These are phyloP conservation scores for Sutorius australiensis DNA, from an alignment of 768 basidiomycete species.

Conservation along the genomic window DNA sequence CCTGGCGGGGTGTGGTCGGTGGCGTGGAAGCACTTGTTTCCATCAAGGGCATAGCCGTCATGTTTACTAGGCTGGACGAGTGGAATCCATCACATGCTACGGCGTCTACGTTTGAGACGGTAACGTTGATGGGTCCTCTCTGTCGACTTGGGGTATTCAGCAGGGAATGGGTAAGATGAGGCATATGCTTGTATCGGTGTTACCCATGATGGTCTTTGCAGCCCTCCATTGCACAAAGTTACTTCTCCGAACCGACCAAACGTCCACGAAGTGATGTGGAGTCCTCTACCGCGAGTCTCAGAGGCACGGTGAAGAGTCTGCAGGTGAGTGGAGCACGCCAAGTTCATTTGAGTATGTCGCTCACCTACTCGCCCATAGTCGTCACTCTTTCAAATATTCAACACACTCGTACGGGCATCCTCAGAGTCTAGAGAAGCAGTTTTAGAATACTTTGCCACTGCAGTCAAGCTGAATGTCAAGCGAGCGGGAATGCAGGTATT, in stretches of 20 bases:
- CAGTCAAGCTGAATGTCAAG: slow-evolving; percentile 72
- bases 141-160: slow-evolving; percentile 82
- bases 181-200: not conserved
- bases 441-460: slow-evolving; percentile 74
- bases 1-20: slow-evolving; percentile 83
- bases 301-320: slow-evolving; percentile 80
- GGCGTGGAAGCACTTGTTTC: slow-evolving; percentile 79
- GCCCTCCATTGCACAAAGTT: slow-evolving; percentile 73
- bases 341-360: not conserved
- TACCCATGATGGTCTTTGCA: slow-evolving; percentile 28
- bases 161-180: slow-evolving; percentile 72
- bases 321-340: slow-evolving; percentile 48
- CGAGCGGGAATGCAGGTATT: slow-evolving; percentile 86
- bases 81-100: slow-evolving; percentile 66
- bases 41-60: slow-evolving; percentile 76
- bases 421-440: slow-evolving; percentile 77
- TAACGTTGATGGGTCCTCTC: slow-evolving; percentile 79
- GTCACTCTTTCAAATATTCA: slow-evolving; percentile 84
- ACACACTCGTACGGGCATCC: slow-evolving; percentile 81
- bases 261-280: slow-evolving; percentile 71
- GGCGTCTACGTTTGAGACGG: slow-evolving; percentile 57
- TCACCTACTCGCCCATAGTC: slow-evolving; percentile 29
- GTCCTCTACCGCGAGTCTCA: slow-evolving; percentile 77
- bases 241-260: slow-evolving; percentile 84
- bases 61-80: slow-evolving; percentile 71